These are phyloP conservation scores for Gynostemma pentaphyllum DNA, from an alignment of 306 rosid species.

Conservation along the genomic window DNA sequence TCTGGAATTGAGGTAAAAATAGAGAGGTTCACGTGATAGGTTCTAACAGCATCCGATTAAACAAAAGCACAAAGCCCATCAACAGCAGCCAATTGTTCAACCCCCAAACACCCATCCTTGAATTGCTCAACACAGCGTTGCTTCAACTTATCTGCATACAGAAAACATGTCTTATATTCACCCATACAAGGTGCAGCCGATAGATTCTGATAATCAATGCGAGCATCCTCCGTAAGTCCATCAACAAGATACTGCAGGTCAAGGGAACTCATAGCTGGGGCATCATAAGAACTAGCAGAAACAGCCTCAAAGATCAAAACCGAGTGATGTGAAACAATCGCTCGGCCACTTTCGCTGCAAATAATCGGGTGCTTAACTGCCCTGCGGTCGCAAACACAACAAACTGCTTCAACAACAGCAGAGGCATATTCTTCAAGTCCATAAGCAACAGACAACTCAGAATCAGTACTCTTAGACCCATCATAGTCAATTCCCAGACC, in stretches of 20 bases:
- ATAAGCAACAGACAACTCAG: constrained; percentile 59
- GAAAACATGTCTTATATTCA: constrained; percentile 41
- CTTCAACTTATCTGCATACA: constrained; percentile 52
- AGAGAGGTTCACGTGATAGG: constrained; percentile 64
- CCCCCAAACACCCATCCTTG: constrained; percentile 53
- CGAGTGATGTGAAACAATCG: constrained; percentile 72
- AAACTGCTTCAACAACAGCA: constrained; percentile 52
- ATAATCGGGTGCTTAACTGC: constrained; percentile 50
- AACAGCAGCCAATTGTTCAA: constrained; percentile 70
- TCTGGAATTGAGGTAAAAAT: constrained; percentile 78
- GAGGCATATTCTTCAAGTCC: constrained; percentile 55
- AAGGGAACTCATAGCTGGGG: constrained; percentile 24
- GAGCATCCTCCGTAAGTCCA: constrained; percentile 51
- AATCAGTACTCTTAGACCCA: constrained; percentile 54
- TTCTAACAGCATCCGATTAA: constrained; percentile 30
- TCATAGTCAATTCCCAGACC: constrained; percentile 76
- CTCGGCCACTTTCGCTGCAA: constrained; percentile 76
- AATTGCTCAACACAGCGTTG: constrained; percentile 53
- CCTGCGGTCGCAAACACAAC: constrained; percentile 39
- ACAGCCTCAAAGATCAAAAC: constrained; percentile 56
- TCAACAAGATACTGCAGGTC: constrained; percentile 38
- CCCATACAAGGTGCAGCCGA: constrained; percentile 38
- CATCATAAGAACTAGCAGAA: constrained; percentile 18
- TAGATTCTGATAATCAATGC: constrained; percentile 30
- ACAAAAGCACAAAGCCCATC: constrained; percentile 62